Conservation (phyloP, 768 basidiomycete species). For the Suillus clintonianus region DNA sequence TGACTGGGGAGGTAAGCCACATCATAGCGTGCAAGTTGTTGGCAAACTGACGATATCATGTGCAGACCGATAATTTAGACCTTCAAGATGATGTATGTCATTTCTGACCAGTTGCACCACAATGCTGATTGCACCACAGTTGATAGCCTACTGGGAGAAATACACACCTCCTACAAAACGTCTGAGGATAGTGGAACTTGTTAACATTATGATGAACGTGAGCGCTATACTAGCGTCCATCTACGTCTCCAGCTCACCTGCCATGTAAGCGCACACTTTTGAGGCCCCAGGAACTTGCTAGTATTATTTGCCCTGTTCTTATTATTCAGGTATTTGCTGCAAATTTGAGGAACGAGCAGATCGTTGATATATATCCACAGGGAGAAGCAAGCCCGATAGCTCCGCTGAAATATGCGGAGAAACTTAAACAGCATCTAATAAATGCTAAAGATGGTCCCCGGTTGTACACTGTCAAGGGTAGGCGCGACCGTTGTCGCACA, state of each 20-base stretch:
- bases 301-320: conserved; percentile 63
- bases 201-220: conserved; percentile 64
- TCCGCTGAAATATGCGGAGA: conserved; percentile 59
- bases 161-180: conserved; percentile 55
- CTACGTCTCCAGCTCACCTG: background rate
- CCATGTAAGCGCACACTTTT: conserved; percentile 55
- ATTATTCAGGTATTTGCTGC: conserved; percentile 57
- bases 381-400: conserved; percentile 59
- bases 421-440: conserved; percentile 47
- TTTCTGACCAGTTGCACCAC: background rate
- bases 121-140: conserved; percentile 35
- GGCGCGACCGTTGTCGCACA: conserved; percentile 6
- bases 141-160: conserved; percentile 67
- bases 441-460: conserved; percentile 50
- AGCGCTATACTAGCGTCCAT: conserved; percentile 19
- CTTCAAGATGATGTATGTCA: conserved; percentile 63
- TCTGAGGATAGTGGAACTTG: conserved; percentile 50
- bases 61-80: conserved; percentile 42
- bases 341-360: background rate
- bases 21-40: background rate
- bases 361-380: conserved; percentile 34
- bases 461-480: conserved; percentile 66
- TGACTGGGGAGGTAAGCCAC: conserved; percentile 55
- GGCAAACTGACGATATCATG: conserved; percentile 2
- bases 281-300: conserved; percentile 45